phyloP scores from a whole-genome alignment of 108 stramenopile genomes.

The Schizochytrium sp. region DNA sequence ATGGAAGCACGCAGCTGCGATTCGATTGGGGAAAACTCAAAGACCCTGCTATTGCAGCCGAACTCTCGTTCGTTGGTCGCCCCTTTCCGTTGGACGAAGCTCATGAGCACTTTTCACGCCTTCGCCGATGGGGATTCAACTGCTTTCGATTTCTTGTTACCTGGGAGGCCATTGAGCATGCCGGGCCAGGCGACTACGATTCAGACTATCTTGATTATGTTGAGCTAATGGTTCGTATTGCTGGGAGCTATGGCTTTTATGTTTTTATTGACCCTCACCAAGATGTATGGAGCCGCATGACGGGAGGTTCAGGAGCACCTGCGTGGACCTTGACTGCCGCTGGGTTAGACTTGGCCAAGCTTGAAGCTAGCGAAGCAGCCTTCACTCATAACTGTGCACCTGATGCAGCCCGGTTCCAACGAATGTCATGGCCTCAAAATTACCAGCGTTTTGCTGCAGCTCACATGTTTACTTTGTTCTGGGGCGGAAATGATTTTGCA shows the following conservation, averaged over 20 bases:
- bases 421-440: slow-evolving; percentile 59
- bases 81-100: slow-evolving; percentile 72
- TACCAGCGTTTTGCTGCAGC: slow-evolving; percentile 25
- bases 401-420: slow-evolving; percentile 24
- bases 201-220: slow-evolving; percentile 69
- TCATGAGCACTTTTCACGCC: slow-evolving; percentile 63
- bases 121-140: slow-evolving; percentile 66
- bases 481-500: slow-evolving; percentile 61
- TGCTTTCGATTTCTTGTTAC: slow-evolving; percentile 68
- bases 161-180: slow-evolving; percentile 74
- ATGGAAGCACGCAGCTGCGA: not conserved
- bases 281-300: slow-evolving; percentile 76
- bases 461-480: slow-evolving; percentile 59
- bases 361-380: slow-evolving; percentile 67
- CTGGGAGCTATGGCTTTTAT: slow-evolving; percentile 62
- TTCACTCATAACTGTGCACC: not conserved
- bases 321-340: slow-evolving; percentile 72
- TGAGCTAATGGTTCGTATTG: slow-evolving; percentile 39
- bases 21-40: slow-evolving; percentile 28
- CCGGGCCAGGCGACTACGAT: slow-evolving; percentile 71
- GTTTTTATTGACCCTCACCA: slow-evolving; percentile 73
- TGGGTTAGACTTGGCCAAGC: slow-evolving; percentile 67
- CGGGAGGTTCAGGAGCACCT: slow-evolving; percentile 73
- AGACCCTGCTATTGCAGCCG: slow-evolving; percentile 18
- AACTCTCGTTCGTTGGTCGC: slow-evolving; percentile 67